These are phyloP conservation scores for Entelexis paramagnoliae DNA, from an alignment of 1,139 yeast genomes.

Conservation along the genomic window DNA sequence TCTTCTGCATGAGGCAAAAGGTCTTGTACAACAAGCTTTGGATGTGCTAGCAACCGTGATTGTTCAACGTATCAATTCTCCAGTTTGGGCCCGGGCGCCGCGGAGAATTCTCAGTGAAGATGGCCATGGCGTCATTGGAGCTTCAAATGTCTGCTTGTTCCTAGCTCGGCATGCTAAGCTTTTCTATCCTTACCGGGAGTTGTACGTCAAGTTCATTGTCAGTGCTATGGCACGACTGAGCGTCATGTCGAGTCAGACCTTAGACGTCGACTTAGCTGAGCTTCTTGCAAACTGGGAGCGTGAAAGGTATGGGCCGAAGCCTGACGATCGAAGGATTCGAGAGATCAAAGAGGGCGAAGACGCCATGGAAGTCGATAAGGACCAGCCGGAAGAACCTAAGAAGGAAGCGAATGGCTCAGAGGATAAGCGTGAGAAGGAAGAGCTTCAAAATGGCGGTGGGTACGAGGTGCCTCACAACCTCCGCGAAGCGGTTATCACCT, in stretches of 20 bases:
- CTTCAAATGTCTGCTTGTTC: slow-evolving; percentile 79
- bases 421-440: slow-evolving; percentile 1
- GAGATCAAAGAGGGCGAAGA: slow-evolving; percentile 20
- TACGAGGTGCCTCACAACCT: slow-evolving; percentile 67
- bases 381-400: background rate
- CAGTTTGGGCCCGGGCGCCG: slow-evolving; percentile 93
- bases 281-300: slow-evolving; percentile 79
- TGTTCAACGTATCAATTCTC: slow-evolving; percentile 52
- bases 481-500: slow-evolving; percentile 86
- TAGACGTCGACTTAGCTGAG: slow-evolving; percentile 84
- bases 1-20: slow-evolving; percentile 78
- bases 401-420: background rate
- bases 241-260: slow-evolving; percentile 64
- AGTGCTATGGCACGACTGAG: slow-evolving; percentile 94
- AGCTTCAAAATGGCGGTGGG: slow-evolving; percentile 22
- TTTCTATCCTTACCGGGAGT: slow-evolving; percentile 79
- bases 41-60: slow-evolving; percentile 85
- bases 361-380: slow-evolving; percentile 15
- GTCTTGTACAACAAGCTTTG: slow-evolving; percentile 74
- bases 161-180: slow-evolving; percentile 77
- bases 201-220: slow-evolving; percentile 77
- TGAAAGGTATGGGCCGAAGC: slow-evolving; percentile 26
- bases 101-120: slow-evolving; percentile 86
- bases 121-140: slow-evolving; percentile 72
- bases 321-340: slow-evolving; percentile 6